phyloP scores from a whole-genome alignment of 1,284 basidiomycete species.

The Fomes fomentarius region DNA sequence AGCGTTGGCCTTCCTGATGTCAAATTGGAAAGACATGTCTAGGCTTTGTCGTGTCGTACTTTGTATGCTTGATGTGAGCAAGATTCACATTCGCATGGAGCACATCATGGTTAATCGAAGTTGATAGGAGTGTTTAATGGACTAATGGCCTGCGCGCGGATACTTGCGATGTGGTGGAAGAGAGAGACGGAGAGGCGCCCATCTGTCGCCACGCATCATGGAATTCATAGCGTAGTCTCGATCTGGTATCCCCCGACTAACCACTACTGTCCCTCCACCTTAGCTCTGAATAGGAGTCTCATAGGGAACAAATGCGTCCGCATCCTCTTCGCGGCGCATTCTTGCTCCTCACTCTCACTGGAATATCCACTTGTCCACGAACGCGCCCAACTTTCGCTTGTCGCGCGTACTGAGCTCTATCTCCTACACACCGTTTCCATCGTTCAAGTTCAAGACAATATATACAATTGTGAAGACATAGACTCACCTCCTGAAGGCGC shows the following conservation, averaged over 20 bases:
- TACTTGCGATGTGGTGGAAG: neutral
- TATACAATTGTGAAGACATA: too few species aligned
- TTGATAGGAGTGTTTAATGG: neutral
- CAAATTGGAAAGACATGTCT: slow-evolving; percentile 1
- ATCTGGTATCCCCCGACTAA: too few species aligned
- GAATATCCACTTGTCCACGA: slow-evolving; percentile 29
- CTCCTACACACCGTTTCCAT: neutral
- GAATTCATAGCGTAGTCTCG: too few species aligned
- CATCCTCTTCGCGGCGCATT: too few species aligned
- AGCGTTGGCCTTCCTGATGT: slow-evolving; percentile 15
- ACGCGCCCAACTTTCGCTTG: slow-evolving; percentile 25
- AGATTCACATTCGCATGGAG: slow-evolving; percentile 15
- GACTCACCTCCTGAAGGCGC: slow-evolving; percentile 24
- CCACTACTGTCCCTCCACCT: too few species aligned
- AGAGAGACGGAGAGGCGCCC: too few species aligned
- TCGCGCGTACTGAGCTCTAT: slow-evolving; percentile 24
- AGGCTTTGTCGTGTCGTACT: too few species aligned
- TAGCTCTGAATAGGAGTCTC: too few species aligned
- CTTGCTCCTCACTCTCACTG: too few species aligned
- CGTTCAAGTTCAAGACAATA: neutral
- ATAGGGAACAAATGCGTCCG: too few species aligned
- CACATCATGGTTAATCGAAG: slow-evolving; percentile 1
- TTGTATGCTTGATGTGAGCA: too few species aligned
- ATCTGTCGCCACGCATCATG: too few species aligned
- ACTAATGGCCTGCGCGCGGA: neutral